Base-by-base conservation (phyloP, 768 basidiomycete species). In the Rhizopogon vinicolor region DNA sequence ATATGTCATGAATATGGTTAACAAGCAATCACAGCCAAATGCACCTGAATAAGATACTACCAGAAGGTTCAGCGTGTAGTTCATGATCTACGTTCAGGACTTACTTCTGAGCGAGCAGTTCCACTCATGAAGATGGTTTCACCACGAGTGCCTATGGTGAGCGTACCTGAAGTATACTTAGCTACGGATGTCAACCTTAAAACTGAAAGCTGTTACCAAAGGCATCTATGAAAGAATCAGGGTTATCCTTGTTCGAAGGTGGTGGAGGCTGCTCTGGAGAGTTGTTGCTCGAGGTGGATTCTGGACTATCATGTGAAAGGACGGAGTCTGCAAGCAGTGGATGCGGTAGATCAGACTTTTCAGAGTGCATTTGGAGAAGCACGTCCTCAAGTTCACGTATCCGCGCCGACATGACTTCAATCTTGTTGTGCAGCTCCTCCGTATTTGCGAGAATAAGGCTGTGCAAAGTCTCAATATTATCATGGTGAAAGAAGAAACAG, bases 81-180 rank as follows among this genome's bases (percentile, higher is more conserved):
- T 16, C 2, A 39, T 3, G 13, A 8, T 31, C 16, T 46, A n/a
- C 18, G 18, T 9, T 33, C 19, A 58, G 33, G 10, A 62, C 78
- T 50, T 59, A 87, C 86, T 76, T 89, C 87, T 22, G 84, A 76
- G 39, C 85, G 80, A 6, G 88, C 83, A 0, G 85, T 89, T 55
- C 78, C 76, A 16, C 88, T 86, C 55, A 84, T 74, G 64, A 84
- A 86, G 37, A 69, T 76, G 0, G 78, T 75, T 58, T 81, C 81
- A 0, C 83, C 83, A 45, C 78, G 66, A 22, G 75, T 65, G n/a
- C 78, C 81, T 25, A 87, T 74, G 3, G 77, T 78, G 50, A 87
- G 69, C 8, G 85, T 86, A 16, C 84, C 84, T 83, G 50, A 12
- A 44, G 45, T 51, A 49, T 50, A 22, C 10, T 37, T n/a, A 55